Percentiles rank a stretch among this genome's conserved stretches.
phyloP scores from a whole-genome alignment of 352 stramenopile species.

The Phytophthora agathidicida region DNA sequence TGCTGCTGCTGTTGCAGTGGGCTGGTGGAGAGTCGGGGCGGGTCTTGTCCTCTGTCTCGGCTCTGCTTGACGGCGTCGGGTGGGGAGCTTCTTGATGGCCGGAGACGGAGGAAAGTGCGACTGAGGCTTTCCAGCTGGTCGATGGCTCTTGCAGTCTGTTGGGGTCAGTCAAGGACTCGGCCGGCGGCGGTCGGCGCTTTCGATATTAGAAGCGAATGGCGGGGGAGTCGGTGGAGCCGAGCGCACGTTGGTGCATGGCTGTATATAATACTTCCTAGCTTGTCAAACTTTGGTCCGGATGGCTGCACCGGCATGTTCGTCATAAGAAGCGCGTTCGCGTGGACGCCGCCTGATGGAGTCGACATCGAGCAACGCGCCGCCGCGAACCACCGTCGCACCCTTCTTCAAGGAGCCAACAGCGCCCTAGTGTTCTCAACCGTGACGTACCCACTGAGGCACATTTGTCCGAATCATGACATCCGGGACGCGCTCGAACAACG shows the following conservation, averaged over 20 bases:
- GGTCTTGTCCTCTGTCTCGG: neutral
- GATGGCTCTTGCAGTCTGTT: conserved; percentile 21
- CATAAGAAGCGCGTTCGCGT: conserved; percentile 1
- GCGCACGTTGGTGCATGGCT: too few species aligned
- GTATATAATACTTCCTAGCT: too few species aligned
- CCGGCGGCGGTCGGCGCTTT: conserved; percentile 14
- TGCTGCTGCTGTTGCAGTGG: conserved; percentile 12
- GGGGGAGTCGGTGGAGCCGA: too few species aligned
- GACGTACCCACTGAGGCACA: too few species aligned
- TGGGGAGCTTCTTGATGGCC: conserved; percentile 8
- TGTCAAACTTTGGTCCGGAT: neutral
- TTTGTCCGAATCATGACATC: too few species aligned
- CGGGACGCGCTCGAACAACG: too few species aligned
- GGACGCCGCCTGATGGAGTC: too few species aligned
- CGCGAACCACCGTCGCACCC: too few species aligned
- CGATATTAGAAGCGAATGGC: conserved; percentile 28
- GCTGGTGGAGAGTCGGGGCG: conserved; percentile 19
- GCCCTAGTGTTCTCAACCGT: too few species aligned
- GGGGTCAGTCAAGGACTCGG: conserved; percentile 12
- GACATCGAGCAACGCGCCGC: too few species aligned
- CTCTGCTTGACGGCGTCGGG: conserved; percentile 7
- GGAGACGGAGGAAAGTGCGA: conserved; percentile 28
- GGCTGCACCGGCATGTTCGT: neutral
- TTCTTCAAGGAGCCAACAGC: too few species aligned
- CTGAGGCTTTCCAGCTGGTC: conserved; percentile 28